These are phyloP conservation scores for Xylaria digitata DNA, from an alignment of 2,329 filamentous ascomycete genomes.

Conservation along the genomic window DNA sequence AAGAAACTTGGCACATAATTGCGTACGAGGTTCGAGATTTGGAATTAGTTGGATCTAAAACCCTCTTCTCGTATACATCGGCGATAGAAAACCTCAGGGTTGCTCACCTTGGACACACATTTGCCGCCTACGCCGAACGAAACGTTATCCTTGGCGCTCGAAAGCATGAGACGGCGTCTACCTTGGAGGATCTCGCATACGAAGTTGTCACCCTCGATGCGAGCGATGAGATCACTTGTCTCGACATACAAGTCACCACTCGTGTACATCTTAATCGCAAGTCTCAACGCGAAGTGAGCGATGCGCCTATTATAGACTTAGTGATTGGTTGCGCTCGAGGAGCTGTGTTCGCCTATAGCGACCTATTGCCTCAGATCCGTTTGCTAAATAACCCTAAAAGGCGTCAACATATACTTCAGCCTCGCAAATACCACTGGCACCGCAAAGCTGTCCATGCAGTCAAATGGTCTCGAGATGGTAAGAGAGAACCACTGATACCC, in stretches of 20 bases:
- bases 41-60: slow-evolving; percentile 49
- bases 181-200: slow-evolving; percentile 60
- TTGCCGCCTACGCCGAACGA: slow-evolving; percentile 66
- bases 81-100: slow-evolving; percentile 62
- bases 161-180: slow-evolving; percentile 46
- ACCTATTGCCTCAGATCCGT: slow-evolving; percentile 72
- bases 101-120: slow-evolving; percentile 65
- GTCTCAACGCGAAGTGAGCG: slow-evolving; percentile 45
- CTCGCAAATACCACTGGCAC: slow-evolving; percentile 89
- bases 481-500: slow-evolving; percentile 41
- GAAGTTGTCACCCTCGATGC: slow-evolving; percentile 69
- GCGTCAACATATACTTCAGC: slow-evolving; percentile 63
- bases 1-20: slow-evolving; percentile 55
- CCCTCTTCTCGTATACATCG: slow-evolving; percentile 52
- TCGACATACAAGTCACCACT: slow-evolving; percentile 67
- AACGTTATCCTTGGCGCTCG: slow-evolving; percentile 70
- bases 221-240: slow-evolving; percentile 72
- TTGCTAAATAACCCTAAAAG: slow-evolving; percentile 53
- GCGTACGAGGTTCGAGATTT: slow-evolving; percentile 57
- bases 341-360: slow-evolving; percentile 82
- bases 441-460: slow-evolving; percentile 82
- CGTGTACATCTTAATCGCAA: slow-evolving; percentile 51
- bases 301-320: slow-evolving; percentile 70
- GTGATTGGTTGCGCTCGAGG: slow-evolving; percentile 82
- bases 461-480: slow-evolving; percentile 94